phyloP scores from a whole-genome alignment of 306 rosid genomes.

The Vachellia collinsii region DNA sequence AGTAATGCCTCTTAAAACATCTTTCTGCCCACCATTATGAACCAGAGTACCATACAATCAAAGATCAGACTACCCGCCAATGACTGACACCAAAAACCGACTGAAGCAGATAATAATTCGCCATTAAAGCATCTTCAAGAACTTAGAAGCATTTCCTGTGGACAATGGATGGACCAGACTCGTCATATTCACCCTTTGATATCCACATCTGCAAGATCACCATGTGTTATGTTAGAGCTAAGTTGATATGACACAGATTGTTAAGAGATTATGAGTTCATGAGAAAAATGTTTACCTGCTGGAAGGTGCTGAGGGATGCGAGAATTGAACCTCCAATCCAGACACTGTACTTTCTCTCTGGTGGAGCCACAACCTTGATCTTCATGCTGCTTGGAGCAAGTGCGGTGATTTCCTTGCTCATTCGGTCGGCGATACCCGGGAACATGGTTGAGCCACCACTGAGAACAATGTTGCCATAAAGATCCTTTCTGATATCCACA shows the following conservation, averaged over 20 bases:
- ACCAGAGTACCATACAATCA: slow-evolving; percentile 41
- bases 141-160: slow-evolving; percentile 97
- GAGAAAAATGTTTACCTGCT: slow-evolving; percentile 66
- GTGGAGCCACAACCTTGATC: slow-evolving; percentile 98
- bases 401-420: slow-evolving; percentile 99
- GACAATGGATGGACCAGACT: slow-evolving; percentile 95
- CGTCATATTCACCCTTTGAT: slow-evolving; percentile 93
- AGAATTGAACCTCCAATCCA: slow-evolving; percentile 99
- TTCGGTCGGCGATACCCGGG: slow-evolving; percentile 96
- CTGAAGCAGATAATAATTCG: slow-evolving; percentile 69
- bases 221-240: slow-evolving; percentile 39
- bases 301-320: slow-evolving; percentile 99
- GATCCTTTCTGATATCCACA: slow-evolving; percentile 95
- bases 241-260: neutral
- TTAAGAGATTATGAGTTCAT: neutral
- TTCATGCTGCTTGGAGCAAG: slow-evolving; percentile 99
- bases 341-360: slow-evolving; percentile 97
- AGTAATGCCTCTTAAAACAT: slow-evolving; percentile 41
- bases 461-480: slow-evolving; percentile 93
- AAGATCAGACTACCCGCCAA: slow-evolving; percentile 40
- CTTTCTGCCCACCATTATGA: slow-evolving; percentile 42
- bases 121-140: slow-evolving; percentile 53
- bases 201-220: slow-evolving; percentile 82
- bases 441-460: slow-evolving; percentile 99
- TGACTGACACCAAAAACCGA: slow-evolving; percentile 78